phyloP scores from a whole-genome alignment of 2,329 filamentous ascomycete genomes.

The Sarocladium strictum region DNA sequence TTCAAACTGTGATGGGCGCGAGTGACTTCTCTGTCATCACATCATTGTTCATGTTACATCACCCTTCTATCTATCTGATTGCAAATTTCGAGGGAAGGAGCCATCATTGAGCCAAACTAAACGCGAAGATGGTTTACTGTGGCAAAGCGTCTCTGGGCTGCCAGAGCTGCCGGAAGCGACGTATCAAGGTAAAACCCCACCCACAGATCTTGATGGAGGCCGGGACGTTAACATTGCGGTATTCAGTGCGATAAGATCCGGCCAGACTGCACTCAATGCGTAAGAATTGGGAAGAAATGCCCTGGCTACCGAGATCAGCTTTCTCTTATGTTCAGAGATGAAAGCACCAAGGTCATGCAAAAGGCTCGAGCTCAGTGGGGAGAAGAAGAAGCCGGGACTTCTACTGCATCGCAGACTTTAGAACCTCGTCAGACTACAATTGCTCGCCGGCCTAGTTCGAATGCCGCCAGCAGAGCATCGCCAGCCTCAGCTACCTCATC shows the following conservation, averaged over 20 bases:
- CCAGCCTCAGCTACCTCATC: neutral
- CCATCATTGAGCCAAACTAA: neutral
- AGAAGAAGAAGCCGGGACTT: constrained; percentile 15
- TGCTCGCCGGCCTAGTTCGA: neutral
- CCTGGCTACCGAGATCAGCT: constrained; percentile 60
- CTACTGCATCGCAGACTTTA: neutral
- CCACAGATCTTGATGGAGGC: neutral
- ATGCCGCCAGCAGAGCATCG: neutral
- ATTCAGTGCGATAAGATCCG: constrained; percentile 57
- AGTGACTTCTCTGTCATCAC: neutral
- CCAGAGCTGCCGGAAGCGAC: constrained; percentile 45
- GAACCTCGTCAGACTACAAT: neutral
- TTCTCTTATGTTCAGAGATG: constrained; percentile 60
- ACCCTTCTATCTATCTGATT: neutral
- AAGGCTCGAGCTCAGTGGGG: constrained; percentile 51
- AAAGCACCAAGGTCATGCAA: constrained; percentile 55
- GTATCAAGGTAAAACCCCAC: constrained; percentile 43
- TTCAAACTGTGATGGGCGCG: neutral
- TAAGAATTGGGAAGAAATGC: constrained; percentile 52
- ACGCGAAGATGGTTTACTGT: constrained; percentile 45
- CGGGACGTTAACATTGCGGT: too few species aligned
- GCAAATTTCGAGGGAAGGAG: neutral
- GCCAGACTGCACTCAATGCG: constrained; percentile 58
- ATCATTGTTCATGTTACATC: neutral
- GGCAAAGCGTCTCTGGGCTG: constrained; percentile 52